Conservation (phyloP, 2,329 filamentous ascomycete species). For the Coniochaeta ligniaria region DNA sequence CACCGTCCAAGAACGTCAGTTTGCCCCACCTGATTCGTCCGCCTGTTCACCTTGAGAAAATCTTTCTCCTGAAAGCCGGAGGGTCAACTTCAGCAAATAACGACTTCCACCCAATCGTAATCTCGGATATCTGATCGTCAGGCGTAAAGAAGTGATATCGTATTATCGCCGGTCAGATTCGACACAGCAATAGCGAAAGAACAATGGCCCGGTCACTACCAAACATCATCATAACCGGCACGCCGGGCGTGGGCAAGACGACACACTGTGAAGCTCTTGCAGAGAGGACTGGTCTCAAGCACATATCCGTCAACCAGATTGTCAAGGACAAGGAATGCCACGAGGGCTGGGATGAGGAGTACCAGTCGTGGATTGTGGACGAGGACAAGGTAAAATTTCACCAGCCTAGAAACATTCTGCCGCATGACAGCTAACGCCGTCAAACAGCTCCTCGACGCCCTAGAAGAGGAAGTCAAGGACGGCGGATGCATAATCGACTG, state of each 20-base stretch:
- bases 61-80: background rate
- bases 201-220: constrained; percentile 47
- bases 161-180: background rate
- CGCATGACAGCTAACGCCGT: constrained; percentile 6
- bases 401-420: background rate
- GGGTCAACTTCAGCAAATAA: background rate
- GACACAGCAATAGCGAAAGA: constrained; percentile 2
- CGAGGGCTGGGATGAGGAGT: constrained; percentile 80
- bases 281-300: constrained; percentile 66
- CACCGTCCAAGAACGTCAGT: background rate
- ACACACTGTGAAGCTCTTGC: constrained; percentile 82
- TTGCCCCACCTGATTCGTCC: background rate
- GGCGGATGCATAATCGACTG: constrained; percentile 93
- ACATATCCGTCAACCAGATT: constrained; percentile 83
- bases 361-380: constrained; percentile 86
- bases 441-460: constrained; percentile 69
- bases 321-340: constrained; percentile 85
- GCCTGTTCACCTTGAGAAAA: background rate
- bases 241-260: constrained; percentile 92
- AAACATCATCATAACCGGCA: constrained; percentile 93
- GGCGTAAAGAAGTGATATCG: background rate
- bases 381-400: constrained; percentile 71
- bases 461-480: constrained; percentile 71
- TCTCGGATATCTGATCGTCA: background rate
- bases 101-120: background rate